Evolutionary conservation across 2,329 filamentous ascomycete genomes (phyloP), one percentile per base, ranked within the genome.

Genomic region (Pseudocercospora macadamiae): DNA sequence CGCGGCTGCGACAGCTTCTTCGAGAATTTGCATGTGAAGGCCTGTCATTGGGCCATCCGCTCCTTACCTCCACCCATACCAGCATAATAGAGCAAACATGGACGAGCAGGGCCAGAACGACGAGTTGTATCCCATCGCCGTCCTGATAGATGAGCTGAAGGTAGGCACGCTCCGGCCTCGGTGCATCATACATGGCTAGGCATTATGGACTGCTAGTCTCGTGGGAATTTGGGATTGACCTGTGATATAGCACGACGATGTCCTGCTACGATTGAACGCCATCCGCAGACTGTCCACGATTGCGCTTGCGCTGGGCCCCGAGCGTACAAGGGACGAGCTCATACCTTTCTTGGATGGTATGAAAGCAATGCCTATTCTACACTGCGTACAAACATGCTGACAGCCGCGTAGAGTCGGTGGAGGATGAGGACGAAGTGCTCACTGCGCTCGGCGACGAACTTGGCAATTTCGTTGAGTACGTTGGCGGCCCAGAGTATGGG

Each of bases 101-200:
- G 91, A 97, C 81, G 89, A 89, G 80, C 85, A 62, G 23, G 54
- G 88, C 77, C 87, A 93, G 82, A 96, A 89, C 78, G 95, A 99
- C 81, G 96, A 97, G 88, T 92, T 99, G 74, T 99, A 97, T 80
- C 95, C 95, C 77, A 99, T 99, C 83, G 95, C 96, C 75, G 95
- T 99, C 70, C 88, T 99, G 79, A 99, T 99, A 80, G 95, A 99
- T 79, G 95, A 99, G 86, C 85, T 99, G 74, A 99, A 97, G 91
- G 93, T 96, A 86, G 72, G 78, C 72, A 67, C 51, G 14, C 44
- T 19, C 16, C 12, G 19, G 25, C 45, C 52, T 28, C 7, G 32
- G 26, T 16, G 4, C 48, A 36, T n/a, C 42, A 37, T 47, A 12
- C 30, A 49, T 25, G 34, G 30, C 54, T 54, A n/a, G n/a, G n/a